Evolutionary conservation across 140 eudicot genomes (phyloP).

Genomic region (Bidens hawaiensis): DNA sequence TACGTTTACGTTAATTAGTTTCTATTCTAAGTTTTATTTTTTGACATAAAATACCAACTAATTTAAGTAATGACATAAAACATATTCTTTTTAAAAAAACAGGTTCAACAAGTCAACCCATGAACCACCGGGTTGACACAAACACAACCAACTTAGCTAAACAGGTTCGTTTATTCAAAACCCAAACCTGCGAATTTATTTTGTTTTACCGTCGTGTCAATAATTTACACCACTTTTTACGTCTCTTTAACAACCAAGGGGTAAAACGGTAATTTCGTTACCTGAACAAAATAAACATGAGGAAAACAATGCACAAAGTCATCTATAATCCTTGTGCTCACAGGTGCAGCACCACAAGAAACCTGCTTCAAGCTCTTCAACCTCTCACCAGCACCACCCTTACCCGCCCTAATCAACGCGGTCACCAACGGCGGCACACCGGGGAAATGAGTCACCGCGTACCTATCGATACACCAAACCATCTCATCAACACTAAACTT

Average conservation of each 20-base stretch:
- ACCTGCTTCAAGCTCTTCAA: slow-evolving; percentile 76
- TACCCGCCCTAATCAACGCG: slow-evolving; percentile 49
- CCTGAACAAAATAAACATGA: slow-evolving; percentile 87
- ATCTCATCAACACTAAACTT: slow-evolving; percentile 47
- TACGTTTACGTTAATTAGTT: too few species aligned
- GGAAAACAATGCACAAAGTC: slow-evolving; percentile 64
- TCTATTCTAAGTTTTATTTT: too few species aligned
- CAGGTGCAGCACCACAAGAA: slow-evolving; percentile 85
- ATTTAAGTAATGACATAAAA: too few species aligned
- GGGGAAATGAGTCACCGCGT: slow-evolving; percentile 71
- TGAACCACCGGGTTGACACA: too few species aligned
- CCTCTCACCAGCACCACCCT: slow-evolving; percentile 18
- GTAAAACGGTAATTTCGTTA: slow-evolving; percentile 6
- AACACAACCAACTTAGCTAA: too few species aligned
- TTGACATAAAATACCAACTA: too few species aligned
- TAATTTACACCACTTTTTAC: too few species aligned
- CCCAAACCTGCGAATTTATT: too few species aligned
- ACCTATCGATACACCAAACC: slow-evolving; percentile 44
- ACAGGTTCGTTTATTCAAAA: too few species aligned
- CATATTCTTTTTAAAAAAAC: too few species aligned
- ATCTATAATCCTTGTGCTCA: slow-evolving; percentile 40
- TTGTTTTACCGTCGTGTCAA: too few species aligned
- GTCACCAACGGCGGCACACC: slow-evolving; percentile 72
- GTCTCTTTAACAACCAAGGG: not conserved
- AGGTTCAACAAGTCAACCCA: too few species aligned